Percentiles rank a stretch among this genome's conserved stretches.
Conservation (phyloP, 2,329 filamentous ascomycete genomes). For the Talaromyces pinophilus region DNA sequence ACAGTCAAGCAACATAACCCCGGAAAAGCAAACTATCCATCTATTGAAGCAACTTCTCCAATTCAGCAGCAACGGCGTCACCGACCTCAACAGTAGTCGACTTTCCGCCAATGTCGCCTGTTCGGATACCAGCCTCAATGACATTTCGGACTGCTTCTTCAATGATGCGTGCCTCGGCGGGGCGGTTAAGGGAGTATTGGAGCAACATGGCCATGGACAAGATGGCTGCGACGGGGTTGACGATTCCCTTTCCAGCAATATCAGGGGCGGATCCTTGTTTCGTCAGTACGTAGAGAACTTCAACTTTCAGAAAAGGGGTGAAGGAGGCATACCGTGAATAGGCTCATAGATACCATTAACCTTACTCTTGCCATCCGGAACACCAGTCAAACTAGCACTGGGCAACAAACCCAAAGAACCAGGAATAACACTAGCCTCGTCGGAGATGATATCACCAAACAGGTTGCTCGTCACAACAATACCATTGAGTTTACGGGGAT, state of each 20-base stretch:
- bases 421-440: constrained; percentile 93
- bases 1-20: not conserved
- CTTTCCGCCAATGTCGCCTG: constrained; percentile 80
- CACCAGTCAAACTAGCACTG: constrained; percentile 80
- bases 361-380: constrained; percentile 79
- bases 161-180: constrained; percentile 73
- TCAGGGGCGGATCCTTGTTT: constrained; percentile 78
- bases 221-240: constrained; percentile 90
- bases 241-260: constrained; percentile 86
- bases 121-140: constrained; percentile 76
- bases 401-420: constrained; percentile 86
- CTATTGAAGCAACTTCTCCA: constrained; percentile 64
- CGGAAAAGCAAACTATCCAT: not conserved
- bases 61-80: constrained; percentile 74
- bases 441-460: constrained; percentile 93
- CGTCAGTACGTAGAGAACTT: constrained; percentile 14
- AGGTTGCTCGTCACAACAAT: constrained; percentile 91
- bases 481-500: constrained; percentile 82
- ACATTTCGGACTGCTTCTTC: constrained; percentile 78
- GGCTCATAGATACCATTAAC: constrained; percentile 97
- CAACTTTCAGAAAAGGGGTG: not conserved
- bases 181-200: constrained; percentile 82
- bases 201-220: constrained; percentile 95
- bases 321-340: constrained; percentile 71
- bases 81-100: constrained; percentile 76